phyloP scores from a whole-genome alignment of 768 basidiomycete species.

The Cubamyces lactineus region DNA sequence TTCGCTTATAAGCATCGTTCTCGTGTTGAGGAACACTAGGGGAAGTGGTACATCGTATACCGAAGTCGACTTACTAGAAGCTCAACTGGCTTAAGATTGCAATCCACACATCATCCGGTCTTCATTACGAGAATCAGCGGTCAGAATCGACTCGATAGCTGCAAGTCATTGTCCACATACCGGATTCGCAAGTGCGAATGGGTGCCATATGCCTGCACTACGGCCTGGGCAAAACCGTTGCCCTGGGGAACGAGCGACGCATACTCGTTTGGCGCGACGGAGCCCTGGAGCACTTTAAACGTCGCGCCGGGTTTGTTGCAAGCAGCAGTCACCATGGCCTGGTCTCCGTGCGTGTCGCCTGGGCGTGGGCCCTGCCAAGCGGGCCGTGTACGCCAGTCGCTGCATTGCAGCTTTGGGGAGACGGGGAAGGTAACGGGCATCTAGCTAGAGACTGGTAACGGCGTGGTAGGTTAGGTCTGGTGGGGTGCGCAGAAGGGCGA shows the following conservation, averaged over 20 bases:
- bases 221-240: constrained; percentile 4
- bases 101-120: constrained; percentile 56
- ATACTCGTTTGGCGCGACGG: not conserved
- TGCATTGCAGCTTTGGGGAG: too few species aligned
- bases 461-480: too few species aligned
- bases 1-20: not conserved
- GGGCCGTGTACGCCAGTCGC: too few species aligned
- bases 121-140: constrained; percentile 31
- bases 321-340: too few species aligned
- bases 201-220: constrained; percentile 5
- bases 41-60: not conserved
- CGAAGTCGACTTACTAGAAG: constrained; percentile 28
- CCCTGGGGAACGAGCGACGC: not conserved
- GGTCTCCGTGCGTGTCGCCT: too few species aligned
- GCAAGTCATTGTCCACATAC: not conserved
- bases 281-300: not conserved
- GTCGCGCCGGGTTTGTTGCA: too few species aligned
- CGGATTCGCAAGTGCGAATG: constrained; percentile 11
- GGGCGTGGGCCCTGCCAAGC: too few species aligned
- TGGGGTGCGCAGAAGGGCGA: too few species aligned
- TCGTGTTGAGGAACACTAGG: not conserved
- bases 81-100: constrained; percentile 45
- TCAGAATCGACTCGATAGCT: not conserved
- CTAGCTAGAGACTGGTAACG: too few species aligned
- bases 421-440: too few species aligned